These are phyloP conservation scores for Cutaneotrichosporon cavernicola DNA, from an alignment of 1,284 basidiomycete genomes.

Conservation along the genomic window DNA sequence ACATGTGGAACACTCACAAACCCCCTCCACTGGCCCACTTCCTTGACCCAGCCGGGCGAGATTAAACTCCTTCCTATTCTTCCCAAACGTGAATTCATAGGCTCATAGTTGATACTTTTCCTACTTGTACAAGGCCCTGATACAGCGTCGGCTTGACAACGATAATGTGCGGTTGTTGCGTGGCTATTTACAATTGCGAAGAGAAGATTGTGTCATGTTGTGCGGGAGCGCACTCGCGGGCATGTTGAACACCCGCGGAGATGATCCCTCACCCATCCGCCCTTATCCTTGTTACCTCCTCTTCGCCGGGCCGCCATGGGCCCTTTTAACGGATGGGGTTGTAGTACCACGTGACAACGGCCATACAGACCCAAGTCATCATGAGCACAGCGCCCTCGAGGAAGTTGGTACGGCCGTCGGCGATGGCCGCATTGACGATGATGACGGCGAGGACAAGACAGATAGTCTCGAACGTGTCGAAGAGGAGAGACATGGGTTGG, in stretches of 20 bases:
- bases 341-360: constrained; percentile 47
- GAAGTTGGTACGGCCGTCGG: constrained; percentile 83
- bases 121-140: constrained; percentile 2
- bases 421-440: constrained; percentile 75
- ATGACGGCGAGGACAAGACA: constrained; percentile 62
- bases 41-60: too few species aligned
- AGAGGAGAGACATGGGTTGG: constrained; percentile 55
- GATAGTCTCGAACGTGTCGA: constrained; percentile 52
- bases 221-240: not conserved
- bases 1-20: too few species aligned
- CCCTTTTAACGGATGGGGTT: constrained; percentile 21
- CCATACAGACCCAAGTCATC: constrained; percentile 53
- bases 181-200: constrained; percentile 6
- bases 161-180: constrained; percentile 2
- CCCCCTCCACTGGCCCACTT: too few species aligned
- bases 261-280: not conserved
- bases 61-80: too few species aligned
- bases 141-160: constrained; percentile 8
- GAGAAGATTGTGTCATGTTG: not conserved
- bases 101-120: not conserved
- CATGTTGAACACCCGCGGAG: not conserved
- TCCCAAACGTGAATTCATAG: not conserved
- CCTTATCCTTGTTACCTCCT: not conserved
- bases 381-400: constrained; percentile 62
- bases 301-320: not conserved